Percentiles rank a stretch among this genome's conserved stretches.
Conservation (phyloP, 352 stramenopile genomes). For the Globisporangium nodosum region DNA sequence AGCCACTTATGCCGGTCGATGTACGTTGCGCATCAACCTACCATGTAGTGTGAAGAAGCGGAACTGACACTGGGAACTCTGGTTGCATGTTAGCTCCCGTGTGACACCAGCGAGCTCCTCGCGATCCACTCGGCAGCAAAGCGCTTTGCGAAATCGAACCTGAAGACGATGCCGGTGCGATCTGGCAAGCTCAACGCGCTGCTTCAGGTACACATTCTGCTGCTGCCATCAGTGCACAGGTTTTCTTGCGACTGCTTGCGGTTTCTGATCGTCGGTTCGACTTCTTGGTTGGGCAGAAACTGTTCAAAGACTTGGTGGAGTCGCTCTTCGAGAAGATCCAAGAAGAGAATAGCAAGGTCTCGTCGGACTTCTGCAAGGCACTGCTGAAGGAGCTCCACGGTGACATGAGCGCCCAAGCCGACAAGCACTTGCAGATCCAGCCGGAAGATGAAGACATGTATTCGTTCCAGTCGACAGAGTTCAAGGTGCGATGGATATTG, state of each 20-base stretch:
- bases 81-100: slow-evolving; percentile 43
- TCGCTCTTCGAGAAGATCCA: slow-evolving; percentile 60
- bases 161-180: slow-evolving; percentile 64
- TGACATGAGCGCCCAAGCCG: slow-evolving; percentile 51
- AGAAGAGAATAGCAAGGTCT: slow-evolving; percentile 72
- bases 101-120: slow-evolving; percentile 43
- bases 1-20: slow-evolving; percentile 30
- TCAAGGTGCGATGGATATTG: slow-evolving; percentile 38
- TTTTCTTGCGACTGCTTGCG: neutral
- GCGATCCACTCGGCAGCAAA: slow-evolving; percentile 44
- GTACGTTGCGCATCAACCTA: slow-evolving; percentile 8
- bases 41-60: neutral
- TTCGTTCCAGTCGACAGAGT: slow-evolving; percentile 56
- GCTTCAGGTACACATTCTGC: slow-evolving; percentile 34
- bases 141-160: slow-evolving; percentile 35
- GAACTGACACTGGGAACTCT: neutral
- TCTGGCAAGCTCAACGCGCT: slow-evolving; percentile 57
- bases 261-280: neutral
- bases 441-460: slow-evolving; percentile 54
- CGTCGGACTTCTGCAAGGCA: slow-evolving; percentile 47
- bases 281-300: slow-evolving; percentile 37
- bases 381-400: slow-evolving; percentile 51
- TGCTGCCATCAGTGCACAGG: too few species aligned
- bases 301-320: slow-evolving; percentile 71
- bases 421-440: slow-evolving; percentile 38